Conservation (phyloP, 2,329 filamentous ascomycete species). For the Microsporum canis region DNA sequence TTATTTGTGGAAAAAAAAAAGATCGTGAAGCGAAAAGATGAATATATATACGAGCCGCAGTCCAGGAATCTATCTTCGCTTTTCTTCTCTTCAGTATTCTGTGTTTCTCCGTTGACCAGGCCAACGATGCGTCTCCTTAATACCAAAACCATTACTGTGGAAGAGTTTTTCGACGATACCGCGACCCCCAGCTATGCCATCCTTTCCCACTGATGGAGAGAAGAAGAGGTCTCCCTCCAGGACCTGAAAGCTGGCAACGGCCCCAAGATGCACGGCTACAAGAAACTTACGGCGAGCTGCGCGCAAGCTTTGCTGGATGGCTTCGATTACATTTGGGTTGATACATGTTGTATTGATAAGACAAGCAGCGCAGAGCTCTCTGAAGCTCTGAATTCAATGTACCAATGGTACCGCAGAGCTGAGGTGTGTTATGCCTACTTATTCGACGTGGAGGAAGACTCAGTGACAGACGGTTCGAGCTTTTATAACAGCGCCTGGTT, state of each 20-base stretch:
- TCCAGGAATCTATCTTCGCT: too few species aligned
- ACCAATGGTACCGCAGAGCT: slow-evolving; percentile 26
- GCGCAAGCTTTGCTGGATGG: slow-evolving; percentile 18
- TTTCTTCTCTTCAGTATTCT: too few species aligned
- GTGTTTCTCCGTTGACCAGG: too few species aligned
- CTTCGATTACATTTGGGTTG: slow-evolving; percentile 27
- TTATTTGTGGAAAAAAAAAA: too few species aligned
- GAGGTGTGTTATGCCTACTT: slow-evolving; percentile 28
- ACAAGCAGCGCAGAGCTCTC: slow-evolving; percentile 26
- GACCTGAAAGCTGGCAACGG: slow-evolving; percentile 8
- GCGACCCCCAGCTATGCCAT: slow-evolving; percentile 15
- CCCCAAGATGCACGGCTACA: slow-evolving; percentile 1
- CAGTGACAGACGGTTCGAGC: not conserved
- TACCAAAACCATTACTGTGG: not conserved
- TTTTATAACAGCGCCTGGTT: slow-evolving; percentile 8
- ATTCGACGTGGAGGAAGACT: slow-evolving; percentile 15
- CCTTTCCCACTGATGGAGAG: slow-evolving; percentile 19
- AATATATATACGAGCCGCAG: too few species aligned
- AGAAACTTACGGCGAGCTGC: slow-evolving; percentile 1
- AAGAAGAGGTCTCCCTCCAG: slow-evolving; percentile 17
- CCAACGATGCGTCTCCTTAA: not conserved
- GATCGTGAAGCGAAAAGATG: too few species aligned
- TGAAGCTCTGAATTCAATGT: slow-evolving; percentile 24
- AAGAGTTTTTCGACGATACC: not conserved
- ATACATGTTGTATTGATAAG: slow-evolving; percentile 33